A percentile compares a stretch with the other conserved stretches of the same genome.
Evolutionary conservation across 257 asterid genomes (phyloP).

Genomic region (Penstemon eatonii): DNA sequence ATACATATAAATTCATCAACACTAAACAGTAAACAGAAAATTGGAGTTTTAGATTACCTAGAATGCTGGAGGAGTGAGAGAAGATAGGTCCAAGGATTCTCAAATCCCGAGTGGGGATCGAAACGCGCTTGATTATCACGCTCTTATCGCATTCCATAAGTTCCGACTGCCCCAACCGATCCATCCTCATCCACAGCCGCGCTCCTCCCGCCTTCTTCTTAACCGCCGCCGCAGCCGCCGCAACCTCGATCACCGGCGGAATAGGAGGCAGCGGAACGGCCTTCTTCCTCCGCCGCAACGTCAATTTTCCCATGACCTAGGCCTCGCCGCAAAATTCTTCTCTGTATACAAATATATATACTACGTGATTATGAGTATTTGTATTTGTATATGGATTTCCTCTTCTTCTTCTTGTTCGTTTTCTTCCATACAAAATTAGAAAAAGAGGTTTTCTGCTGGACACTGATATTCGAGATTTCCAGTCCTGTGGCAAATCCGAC

Average conservation of each 20-base stretch:
- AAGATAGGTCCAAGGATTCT: slow-evolving; percentile 96
- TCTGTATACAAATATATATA: neutral
- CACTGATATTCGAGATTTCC: no score
- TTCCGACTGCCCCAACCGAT: slow-evolving; percentile 85
- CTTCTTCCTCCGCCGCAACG: slow-evolving; percentile 65
- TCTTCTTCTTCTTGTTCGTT: neutral
- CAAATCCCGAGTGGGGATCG: slow-evolving; percentile 87
- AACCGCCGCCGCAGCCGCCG: slow-evolving; percentile 30
- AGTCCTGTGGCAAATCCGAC: no score
- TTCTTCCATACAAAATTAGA: neutral
- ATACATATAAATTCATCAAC: neutral
- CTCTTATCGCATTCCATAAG: slow-evolving; percentile 86
- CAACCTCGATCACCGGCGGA: slow-evolving; percentile 39
- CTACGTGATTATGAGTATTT: neutral
- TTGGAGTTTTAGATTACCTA: slow-evolving; percentile 45
- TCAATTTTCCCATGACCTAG: slow-evolving; percentile 51
- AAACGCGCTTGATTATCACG: slow-evolving; percentile 72
- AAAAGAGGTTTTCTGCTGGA: no score
- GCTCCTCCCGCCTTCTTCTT: slow-evolving; percentile 83
- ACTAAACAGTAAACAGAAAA: neutral
- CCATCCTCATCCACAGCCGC: slow-evolving; percentile 95
- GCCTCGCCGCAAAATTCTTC: slow-evolving; percentile 17
- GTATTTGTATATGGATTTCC: neutral
- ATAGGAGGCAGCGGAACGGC: slow-evolving; percentile 38
- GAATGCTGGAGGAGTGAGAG: slow-evolving; percentile 91